phyloP scores from a whole-genome alignment of 78 protist genomes.

The Dictyostelium firmibasis region DNA sequence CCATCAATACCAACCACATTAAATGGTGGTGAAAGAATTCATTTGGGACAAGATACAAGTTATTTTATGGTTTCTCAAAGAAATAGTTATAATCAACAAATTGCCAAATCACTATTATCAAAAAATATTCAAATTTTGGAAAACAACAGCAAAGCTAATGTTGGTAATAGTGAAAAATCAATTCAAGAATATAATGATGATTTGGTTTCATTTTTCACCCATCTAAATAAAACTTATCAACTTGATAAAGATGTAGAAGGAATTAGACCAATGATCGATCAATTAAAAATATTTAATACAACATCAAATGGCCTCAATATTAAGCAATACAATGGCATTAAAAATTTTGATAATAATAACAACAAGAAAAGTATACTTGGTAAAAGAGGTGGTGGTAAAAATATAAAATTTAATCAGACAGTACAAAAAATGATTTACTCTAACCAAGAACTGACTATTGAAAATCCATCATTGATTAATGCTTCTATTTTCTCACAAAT shows the following conservation, averaged over 20 bases:
- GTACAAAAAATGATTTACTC: neutral
- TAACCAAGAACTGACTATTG: neutral
- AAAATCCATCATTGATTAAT: neutral
- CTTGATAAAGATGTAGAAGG: conserved; percentile 1
- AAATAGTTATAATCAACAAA: neutral
- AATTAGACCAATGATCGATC: neutral
- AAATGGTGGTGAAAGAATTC: conserved; percentile 39
- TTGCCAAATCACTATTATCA: neutral
- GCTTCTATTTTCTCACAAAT: neutral
- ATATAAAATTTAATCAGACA: neutral
- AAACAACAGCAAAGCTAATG: neutral
- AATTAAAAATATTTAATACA: neutral
- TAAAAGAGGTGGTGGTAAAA: neutral
- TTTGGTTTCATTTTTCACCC: neutral
- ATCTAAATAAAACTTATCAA: neutral
- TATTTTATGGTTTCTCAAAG: conserved; percentile 15
- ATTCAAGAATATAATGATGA: neutral
- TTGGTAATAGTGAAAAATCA: neutral
- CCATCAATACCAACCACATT: conserved; percentile 7
- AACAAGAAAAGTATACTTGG: neutral
- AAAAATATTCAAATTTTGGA: neutral
- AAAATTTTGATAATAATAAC: neutral
- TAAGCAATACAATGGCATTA: neutral
- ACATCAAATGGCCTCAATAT: neutral
- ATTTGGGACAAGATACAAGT: conserved; percentile 25